Conservation (phyloP, 2,329 filamentous ascomycete genomes). For the Hymenoscyphus salicellus region DNA sequence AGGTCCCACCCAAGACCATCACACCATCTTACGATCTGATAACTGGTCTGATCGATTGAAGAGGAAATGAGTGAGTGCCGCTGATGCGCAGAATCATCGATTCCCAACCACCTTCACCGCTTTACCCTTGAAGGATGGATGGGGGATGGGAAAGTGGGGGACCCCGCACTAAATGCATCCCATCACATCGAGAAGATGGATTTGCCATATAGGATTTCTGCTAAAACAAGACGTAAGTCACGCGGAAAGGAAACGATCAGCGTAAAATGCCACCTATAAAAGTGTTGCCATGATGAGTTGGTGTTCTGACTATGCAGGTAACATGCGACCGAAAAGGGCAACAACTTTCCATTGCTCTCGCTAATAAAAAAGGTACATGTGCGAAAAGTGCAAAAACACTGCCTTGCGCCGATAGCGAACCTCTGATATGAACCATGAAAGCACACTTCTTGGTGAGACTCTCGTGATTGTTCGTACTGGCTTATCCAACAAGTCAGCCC, state of each 20-base stretch:
- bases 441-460: not conserved
- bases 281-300: not conserved
- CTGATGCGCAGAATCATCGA: not conserved
- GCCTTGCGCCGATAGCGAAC: not conserved
- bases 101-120: not conserved
- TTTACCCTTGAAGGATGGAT: not conserved
- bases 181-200: not conserved
- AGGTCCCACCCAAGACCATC: not conserved
- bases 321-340: not conserved
- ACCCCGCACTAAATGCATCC: constrained; percentile 3
- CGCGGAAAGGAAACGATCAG: not conserved
- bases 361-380: not conserved
- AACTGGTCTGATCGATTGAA: not conserved
- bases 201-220: not conserved
- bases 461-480: not conserved
- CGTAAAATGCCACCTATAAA: not conserved
- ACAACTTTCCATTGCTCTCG: not conserved
- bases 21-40: not conserved
- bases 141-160: not conserved
- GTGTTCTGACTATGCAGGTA: not conserved
- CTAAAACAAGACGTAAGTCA: not conserved
- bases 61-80: not conserved
- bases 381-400: not conserved
- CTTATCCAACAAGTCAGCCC: not conserved
- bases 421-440: not conserved